These are phyloP conservation scores for Gentiana dahurica DNA, from an alignment of 257 asterid species.

Conservation along the genomic window DNA sequence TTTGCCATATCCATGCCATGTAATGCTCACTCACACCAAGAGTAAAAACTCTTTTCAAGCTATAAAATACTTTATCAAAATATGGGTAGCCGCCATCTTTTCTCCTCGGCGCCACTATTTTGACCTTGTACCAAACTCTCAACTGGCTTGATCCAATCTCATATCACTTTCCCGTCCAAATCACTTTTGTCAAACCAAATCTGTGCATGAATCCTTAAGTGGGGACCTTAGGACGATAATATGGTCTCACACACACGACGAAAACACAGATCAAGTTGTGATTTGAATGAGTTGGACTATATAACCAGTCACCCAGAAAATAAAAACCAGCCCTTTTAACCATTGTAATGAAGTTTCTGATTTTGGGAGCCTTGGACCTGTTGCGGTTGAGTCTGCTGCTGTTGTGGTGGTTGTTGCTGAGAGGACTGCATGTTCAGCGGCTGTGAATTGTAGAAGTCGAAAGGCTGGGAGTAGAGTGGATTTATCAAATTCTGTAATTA, in stretches of 20 bases:
- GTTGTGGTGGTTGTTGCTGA: constrained; percentile 44
- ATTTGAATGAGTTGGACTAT: constrained; percentile 26
- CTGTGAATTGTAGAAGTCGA: constrained; percentile 60
- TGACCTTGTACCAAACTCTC: constrained; percentile 22
- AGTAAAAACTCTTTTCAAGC: constrained; percentile 8
- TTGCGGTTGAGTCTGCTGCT: constrained; percentile 49
- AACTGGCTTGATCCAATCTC: constrained; percentile 21
- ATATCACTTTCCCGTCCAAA: constrained; percentile 22
- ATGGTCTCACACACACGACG: constrained; percentile 20
- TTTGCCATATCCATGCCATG: constrained; percentile 25
- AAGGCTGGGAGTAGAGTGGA: constrained; percentile 86
- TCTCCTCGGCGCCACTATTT: constrained; percentile 30
- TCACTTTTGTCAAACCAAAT: constrained; percentile 12
- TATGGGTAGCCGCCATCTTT: constrained; percentile 21
- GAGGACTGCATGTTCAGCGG: constrained; percentile 50
- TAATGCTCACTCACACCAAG: constrained; percentile 14
- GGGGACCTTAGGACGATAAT: constrained; percentile 25
- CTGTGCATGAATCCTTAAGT: constrained; percentile 23
- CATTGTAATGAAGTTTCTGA: constrained; percentile 67
- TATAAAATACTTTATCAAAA: constrained; percentile 17
- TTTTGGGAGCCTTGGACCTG: constrained; percentile 70
- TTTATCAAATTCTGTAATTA: constrained; percentile 52
- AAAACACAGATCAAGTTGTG: constrained; percentile 49
- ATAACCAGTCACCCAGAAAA: constrained; percentile 18
- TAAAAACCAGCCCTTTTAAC: constrained; percentile 24